These are phyloP conservation scores for Kandelia obovata DNA, from an alignment of 345 rosid species.

Conservation along the genomic window DNA sequence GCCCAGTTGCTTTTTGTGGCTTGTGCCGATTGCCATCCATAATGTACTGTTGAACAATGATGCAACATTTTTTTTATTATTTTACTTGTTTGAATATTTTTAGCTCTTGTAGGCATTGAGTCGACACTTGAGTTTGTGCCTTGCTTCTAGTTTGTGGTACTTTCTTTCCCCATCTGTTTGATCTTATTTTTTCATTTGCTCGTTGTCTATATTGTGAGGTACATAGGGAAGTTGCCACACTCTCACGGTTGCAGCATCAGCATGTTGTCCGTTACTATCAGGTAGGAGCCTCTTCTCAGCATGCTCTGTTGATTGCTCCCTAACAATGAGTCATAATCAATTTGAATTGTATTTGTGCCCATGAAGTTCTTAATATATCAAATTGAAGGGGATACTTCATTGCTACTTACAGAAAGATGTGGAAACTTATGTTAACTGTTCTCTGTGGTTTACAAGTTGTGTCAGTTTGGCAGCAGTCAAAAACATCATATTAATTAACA, in stretches of 20 bases:
- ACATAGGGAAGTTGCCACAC: slow-evolving; percentile 93
- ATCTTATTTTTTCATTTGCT: slow-evolving; percentile 3
- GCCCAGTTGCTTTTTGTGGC: neutral
- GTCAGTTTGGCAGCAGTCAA: neutral
- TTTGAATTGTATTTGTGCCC: neutral
- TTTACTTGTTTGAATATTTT: neutral
- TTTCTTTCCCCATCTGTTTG: slow-evolving; percentile 2
- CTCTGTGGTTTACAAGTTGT: neutral
- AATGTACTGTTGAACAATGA: too few relatives aligned
- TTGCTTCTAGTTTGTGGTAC: neutral
- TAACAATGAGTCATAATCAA: neutral
- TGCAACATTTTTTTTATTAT: too few relatives aligned
- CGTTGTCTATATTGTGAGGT: slow-evolving; percentile 30
- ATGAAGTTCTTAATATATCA: neutral
- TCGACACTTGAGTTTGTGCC: neutral
- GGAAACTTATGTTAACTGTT: neutral
- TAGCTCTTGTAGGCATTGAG: slow-evolving; percentile 7
- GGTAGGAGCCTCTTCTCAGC: slow-evolving; percentile 38
- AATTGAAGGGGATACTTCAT: neutral
- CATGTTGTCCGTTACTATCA: slow-evolving; percentile 99
- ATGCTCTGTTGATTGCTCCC: slow-evolving; percentile 17
- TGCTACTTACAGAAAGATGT: neutral
- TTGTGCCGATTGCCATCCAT: neutral
- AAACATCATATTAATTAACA: neutral
- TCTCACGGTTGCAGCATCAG: slow-evolving; percentile 96